A percentile compares a stretch with the other conserved stretches of the same genome.
phyloP scores from a whole-genome alignment of 306 rosid species.

The Dryas drummondii region DNA sequence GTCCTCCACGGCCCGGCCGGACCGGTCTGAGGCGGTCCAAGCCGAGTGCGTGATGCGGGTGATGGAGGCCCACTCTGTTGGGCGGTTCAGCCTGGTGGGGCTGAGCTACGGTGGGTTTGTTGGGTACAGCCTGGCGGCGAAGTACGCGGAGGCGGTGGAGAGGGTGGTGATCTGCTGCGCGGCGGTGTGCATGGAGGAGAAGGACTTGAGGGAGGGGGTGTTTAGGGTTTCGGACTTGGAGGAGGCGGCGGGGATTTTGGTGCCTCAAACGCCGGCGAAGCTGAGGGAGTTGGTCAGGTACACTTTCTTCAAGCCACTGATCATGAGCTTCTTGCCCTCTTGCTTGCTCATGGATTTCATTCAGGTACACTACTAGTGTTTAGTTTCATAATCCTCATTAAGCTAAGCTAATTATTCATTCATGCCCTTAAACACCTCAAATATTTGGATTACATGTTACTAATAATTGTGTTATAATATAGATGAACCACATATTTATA shows the following conservation, averaged over 20 bases:
- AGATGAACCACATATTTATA: no score
- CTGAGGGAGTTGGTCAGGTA: constrained; percentile 49
- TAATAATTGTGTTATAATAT: no score
- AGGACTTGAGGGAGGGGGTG: constrained; percentile 59
- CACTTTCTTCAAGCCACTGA: constrained; percentile 46
- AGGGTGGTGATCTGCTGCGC: constrained; percentile 73
- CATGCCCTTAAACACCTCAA: no score
- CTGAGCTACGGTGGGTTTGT: constrained; percentile 88
- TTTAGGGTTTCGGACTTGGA: constrained; percentile 61
- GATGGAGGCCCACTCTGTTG: constrained; percentile 58
- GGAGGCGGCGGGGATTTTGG: constrained; percentile 62
- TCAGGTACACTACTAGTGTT: constrained; percentile 34
- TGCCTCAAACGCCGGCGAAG: constrained; percentile 59
- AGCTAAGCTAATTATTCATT: no score
- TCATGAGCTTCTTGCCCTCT: constrained; percentile 49
- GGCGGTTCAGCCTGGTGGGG: constrained; percentile 57
- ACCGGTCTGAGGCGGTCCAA: constrained; percentile 65
- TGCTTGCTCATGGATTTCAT: constrained; percentile 72
- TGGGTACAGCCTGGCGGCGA: constrained; percentile 61
- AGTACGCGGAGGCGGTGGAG: constrained; percentile 57
- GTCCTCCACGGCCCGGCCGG: constrained; percentile 58
- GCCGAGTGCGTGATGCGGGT: constrained; percentile 73
- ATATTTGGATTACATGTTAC: no score
- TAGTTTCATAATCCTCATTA: background rate
- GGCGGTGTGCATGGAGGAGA: constrained; percentile 80